phyloP scores from a whole-genome alignment of 140 eudicot genomes.

The Cichorium intybus region DNA sequence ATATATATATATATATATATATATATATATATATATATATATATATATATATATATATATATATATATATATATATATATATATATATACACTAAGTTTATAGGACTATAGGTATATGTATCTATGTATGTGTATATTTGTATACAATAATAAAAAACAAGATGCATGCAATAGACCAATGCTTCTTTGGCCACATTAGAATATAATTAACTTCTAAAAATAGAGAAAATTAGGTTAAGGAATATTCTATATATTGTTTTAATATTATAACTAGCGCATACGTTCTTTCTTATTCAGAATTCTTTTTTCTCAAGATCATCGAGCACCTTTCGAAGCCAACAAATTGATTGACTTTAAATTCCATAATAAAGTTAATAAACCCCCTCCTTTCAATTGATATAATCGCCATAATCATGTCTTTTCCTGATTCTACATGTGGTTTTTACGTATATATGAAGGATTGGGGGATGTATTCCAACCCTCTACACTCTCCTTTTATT shows the following conservation, averaged over 20 bases:
- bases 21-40: no score
- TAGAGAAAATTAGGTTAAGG: neutral
- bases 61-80: no score
- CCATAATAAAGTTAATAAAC: constrained; percentile 17
- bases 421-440: constrained; percentile 12
- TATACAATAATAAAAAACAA: neutral
- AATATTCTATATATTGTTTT: neutral
- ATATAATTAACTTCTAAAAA: neutral
- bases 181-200: neutral
- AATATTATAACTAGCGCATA: neutral
- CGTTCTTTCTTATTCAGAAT: neutral
- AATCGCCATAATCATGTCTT: constrained; percentile 6
- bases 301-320: neutral
- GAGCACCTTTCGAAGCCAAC: neutral
- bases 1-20: no score
- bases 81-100: no score
- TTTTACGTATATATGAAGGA: neutral
- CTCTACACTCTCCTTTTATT: neutral
- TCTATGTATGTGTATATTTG: no score
- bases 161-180: neutral
- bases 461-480: neutral
- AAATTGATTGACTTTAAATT: constrained; percentile 8
- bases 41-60: no score
- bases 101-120: no score
- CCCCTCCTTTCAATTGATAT: neutral